Base-by-base conservation (phyloP, 2,329 filamentous ascomycete species). In the Fusarium caatingaense region DNA sequence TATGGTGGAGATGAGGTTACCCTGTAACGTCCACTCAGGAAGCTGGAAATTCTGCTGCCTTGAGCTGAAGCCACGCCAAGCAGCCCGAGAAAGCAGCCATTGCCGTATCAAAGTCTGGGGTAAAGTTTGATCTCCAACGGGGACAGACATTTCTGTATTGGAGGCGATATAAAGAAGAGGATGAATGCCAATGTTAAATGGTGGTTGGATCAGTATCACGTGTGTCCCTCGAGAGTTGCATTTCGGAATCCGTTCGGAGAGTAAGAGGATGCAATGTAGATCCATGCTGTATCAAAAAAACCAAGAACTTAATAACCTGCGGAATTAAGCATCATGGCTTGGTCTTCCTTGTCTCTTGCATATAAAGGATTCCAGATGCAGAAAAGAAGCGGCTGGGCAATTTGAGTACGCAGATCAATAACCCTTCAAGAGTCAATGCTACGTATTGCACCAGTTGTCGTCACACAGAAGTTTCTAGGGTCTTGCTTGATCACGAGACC, bases 21-120 rank as follows among this genome's bases (percentile, higher is more conserved):
- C 40, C 50, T 57, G 50, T n/a, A 55, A 60, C 21, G 54, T 40
- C 68, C 68, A 71, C 42, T 71, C 54, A 66, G n/a, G 20, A 50
- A 44, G 25, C 46, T 57, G 60, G 56, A 34, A 71, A 71, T 71
- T 63, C 68, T 72, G 68, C 50, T 71, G 68, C 68, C 68, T 71
- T 71, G 60, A 47, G 64, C 64, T 68, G 53, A 66, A 53, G 28
- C 30, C 45, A 50, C 25, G 47, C 47, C 56, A 65, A 59, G 55
- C 28, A 54, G 60, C 60, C 57, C 30, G 18, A 16, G 15, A 49
- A 40, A 28, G 42, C 16, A 49, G 46, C 16, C 50, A 56, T 37
- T 27, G 20, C 45, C 12, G 27, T 45, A 32, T 25, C n/a, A 12
- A 27, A 37, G 30, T 40, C 40, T 30, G 56, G 60, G 44, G 60